phyloP scores from a whole-genome alignment of 169 alveolate species.

The Plasmodium cynomolgi region DNA sequence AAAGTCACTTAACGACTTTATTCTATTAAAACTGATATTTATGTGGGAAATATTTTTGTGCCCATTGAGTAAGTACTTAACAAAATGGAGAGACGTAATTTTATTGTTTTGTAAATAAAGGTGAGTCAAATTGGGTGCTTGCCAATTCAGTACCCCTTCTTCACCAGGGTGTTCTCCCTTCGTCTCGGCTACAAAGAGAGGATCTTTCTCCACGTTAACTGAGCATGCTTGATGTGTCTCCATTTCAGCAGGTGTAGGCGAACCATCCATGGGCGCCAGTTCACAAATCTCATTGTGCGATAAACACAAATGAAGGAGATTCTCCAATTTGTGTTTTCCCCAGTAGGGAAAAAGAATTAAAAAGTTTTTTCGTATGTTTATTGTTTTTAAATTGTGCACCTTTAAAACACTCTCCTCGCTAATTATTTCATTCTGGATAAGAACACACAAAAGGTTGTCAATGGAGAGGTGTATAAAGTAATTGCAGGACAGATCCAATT shows the following conservation, averaged over 20 bases:
- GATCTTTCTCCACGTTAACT: not conserved
- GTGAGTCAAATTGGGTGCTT: conserved; percentile 18
- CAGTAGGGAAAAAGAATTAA: not conserved
- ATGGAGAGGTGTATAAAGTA: conserved; percentile 11
- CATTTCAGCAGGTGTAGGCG: not conserved
- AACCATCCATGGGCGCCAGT: not conserved
- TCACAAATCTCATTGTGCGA: conserved; percentile 20
- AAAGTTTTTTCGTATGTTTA: conserved; percentile 11
- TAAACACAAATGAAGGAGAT: not conserved
- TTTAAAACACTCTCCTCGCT: not conserved
- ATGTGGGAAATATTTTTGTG: conserved; percentile 20
- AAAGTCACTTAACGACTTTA: not conserved
- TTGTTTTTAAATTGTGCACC: conserved; percentile 17
- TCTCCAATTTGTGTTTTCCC: not conserved
- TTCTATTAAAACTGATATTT: conserved; percentile 27
- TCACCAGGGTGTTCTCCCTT: not conserved
- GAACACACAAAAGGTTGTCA: not conserved
- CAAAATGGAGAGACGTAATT: conserved; percentile 8
- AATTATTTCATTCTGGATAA: conserved; percentile 5
- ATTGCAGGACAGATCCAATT: conserved; percentile 32
- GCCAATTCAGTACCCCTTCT: conserved; percentile 10
- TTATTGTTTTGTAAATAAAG: conserved; percentile 33
- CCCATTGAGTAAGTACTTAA: conserved; percentile 14
- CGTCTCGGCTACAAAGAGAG: not conserved
- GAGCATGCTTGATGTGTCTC: not conserved